Evolutionary conservation across 495 filamentous ascomycete species (phyloP).

Genomic region (Penicillium angulare): DNA sequence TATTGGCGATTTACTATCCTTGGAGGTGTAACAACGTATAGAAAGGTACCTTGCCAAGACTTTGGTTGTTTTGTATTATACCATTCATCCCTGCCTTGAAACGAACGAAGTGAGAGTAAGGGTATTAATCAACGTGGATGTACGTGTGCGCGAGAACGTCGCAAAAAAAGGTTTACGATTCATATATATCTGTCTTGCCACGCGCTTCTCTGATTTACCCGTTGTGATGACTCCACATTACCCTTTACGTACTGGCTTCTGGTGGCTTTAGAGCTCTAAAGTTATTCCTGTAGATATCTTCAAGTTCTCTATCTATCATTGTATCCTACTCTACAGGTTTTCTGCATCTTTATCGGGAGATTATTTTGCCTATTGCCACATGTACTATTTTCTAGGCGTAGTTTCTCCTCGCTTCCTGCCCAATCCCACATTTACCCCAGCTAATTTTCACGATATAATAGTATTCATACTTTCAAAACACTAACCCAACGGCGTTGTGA

Average conservation of each 20-base stretch:
- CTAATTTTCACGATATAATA: background rate
- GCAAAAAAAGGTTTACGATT: slow-evolving; percentile 1
- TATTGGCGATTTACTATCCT: too few species aligned
- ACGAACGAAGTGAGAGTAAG: slow-evolving; percentile 6
- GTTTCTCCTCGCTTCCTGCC: background rate
- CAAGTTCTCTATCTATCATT: background rate
- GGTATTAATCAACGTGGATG: slow-evolving; percentile 6
- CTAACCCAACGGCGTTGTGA: background rate
- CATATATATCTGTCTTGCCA: slow-evolving; percentile 4
- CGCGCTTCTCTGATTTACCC: slow-evolving; percentile 2
- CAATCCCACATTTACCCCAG: background rate
- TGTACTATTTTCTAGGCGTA: background rate
- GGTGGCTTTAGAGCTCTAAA: slow-evolving; percentile 2
- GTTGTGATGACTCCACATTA: background rate
- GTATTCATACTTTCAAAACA: background rate
- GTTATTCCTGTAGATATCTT: background rate
- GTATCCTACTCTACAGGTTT: background rate
- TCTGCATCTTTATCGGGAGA: background rate
- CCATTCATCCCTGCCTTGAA: too few species aligned
- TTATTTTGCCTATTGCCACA: background rate
- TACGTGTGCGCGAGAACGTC: slow-evolving; percentile 2
- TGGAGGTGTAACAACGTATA: too few species aligned
- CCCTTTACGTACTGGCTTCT: background rate
- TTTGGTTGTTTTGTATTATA: too few species aligned
- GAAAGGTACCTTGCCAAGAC: too few species aligned